Conservation (phyloP, 1,284 basidiomycete genomes). For the Bondarzewia mesenterica region DNA sequence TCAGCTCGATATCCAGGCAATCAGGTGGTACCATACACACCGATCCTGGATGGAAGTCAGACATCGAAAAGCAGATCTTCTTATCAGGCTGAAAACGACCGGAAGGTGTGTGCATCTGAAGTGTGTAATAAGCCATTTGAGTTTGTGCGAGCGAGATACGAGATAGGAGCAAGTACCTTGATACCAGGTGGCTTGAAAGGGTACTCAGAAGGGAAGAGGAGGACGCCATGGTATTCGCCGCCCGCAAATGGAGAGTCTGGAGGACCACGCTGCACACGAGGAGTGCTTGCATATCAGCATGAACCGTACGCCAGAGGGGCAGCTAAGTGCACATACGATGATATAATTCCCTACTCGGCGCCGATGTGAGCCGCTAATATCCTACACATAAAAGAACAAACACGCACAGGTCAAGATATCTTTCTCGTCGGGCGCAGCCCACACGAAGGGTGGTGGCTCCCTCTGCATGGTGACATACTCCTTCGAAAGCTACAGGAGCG, state of each 20-base stretch:
- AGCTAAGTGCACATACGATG: constrained; percentile 49
- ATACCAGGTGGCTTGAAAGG: constrained; percentile 95
- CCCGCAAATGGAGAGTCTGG: constrained; percentile 89
- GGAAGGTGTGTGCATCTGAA: constrained; percentile 86
- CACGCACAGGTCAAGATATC: constrained; percentile 82
- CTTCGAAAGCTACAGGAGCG: constrained; percentile 58
- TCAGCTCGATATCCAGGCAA: constrained; percentile 1
- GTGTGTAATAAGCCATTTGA: not conserved
- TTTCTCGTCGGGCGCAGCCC: constrained; percentile 92
- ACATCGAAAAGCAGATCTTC: constrained; percentile 97
- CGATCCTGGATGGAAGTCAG: constrained; percentile 85
- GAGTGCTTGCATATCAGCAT: constrained; percentile 9
- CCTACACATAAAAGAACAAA: not conserved
- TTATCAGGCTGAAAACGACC: constrained; percentile 89
- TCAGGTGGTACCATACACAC: constrained; percentile 38
- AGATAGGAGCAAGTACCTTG: constrained; percentile 46
- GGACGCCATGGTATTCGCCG: constrained; percentile 89
- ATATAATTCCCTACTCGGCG: constrained; percentile 75
- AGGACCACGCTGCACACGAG: constrained; percentile 67
- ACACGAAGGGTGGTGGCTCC: constrained; percentile 90
- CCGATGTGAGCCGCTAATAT: not conserved
- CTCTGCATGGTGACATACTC: constrained; percentile 92
- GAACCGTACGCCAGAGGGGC: constrained; percentile 1
- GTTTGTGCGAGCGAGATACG: not conserved
- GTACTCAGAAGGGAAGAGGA: constrained; percentile 87